Conservation (phyloP, 306 rosid species). For the Neltuma alba region DNA sequence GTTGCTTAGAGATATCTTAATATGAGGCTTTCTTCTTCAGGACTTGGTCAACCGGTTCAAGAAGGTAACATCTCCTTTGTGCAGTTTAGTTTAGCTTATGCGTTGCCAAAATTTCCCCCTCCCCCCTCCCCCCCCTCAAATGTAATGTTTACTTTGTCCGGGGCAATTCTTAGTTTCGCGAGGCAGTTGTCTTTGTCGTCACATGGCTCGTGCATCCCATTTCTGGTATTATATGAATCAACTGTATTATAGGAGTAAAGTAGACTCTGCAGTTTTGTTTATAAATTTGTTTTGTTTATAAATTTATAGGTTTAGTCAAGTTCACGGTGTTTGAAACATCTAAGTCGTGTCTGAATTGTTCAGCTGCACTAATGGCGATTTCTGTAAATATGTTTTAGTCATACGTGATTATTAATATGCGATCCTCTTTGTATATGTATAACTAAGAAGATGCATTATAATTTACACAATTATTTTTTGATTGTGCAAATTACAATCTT, state of each 20-base stretch:
- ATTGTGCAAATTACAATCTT: not conserved
- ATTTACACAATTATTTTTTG: not conserved
- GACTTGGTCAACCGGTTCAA: slow-evolving; percentile 52
- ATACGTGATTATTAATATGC: not conserved
- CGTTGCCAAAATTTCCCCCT: not conserved
- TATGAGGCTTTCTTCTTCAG: slow-evolving; percentile 65
- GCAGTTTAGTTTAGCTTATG: not conserved
- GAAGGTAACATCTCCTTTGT: slow-evolving; percentile 48
- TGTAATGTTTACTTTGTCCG: not conserved
- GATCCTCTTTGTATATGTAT: not conserved
- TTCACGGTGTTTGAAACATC: not conserved
- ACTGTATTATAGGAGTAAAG: not conserved
- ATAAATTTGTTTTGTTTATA: not conserved
- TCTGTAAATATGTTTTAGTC: slow-evolving; percentile 18
- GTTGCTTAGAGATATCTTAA: slow-evolving; percentile 34
- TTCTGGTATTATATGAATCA: slow-evolving; percentile 28
- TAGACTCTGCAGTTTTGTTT: not conserved
- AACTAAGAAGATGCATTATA: slow-evolving; percentile 4
- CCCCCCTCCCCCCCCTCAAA: not conserved
- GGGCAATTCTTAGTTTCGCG: slow-evolving; percentile 10
- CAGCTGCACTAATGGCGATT: not conserved
- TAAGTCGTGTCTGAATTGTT: not conserved
- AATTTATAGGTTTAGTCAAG: not conserved
- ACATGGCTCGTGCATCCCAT: slow-evolving; percentile 4
- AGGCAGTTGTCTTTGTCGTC: slow-evolving; percentile 24